phyloP scores from a whole-genome alignment of 2,329 filamentous ascomycete genomes.

The Neoarthrinium moseri region DNA sequence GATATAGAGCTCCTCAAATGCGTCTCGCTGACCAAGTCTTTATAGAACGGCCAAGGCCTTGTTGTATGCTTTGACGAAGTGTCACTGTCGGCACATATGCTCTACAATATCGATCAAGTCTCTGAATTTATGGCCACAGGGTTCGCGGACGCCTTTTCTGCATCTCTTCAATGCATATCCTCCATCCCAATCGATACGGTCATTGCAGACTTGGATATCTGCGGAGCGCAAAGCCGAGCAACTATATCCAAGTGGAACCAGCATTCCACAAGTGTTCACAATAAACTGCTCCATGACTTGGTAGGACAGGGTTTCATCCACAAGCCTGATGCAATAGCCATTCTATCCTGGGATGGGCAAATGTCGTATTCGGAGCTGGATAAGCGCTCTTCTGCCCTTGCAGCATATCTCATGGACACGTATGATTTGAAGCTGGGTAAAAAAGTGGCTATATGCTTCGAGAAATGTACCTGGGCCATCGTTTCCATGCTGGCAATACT shows the following conservation, averaged over 20 bases:
- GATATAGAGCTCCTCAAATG: neutral
- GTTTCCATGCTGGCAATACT: conserved; percentile 6
- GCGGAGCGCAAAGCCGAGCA: neutral
- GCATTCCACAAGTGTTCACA: neutral
- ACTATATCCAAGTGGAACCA: neutral
- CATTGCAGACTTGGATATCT: neutral
- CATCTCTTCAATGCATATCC: neutral
- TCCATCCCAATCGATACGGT: neutral
- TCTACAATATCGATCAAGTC: neutral
- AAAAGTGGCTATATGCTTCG: neutral
- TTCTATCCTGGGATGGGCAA: conserved; percentile 6
- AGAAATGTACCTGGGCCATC: neutral
- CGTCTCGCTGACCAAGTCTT: neutral
- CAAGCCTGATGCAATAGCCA: conserved; percentile 3
- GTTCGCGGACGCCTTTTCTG: neutral
- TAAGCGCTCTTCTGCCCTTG: neutral
- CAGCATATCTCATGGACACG: neutral
- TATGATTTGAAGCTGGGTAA: neutral
- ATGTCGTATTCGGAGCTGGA: conserved; percentile 2
- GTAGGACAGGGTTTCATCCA: neutral
- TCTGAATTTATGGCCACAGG: conserved; percentile 1
- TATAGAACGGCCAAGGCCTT: neutral
- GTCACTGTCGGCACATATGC: neutral
- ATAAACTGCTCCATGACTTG: neutral
- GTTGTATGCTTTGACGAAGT: conserved; percentile 1